phyloP scores from a whole-genome alignment of 169 alveolate species.

The Neospora caninum region DNA sequence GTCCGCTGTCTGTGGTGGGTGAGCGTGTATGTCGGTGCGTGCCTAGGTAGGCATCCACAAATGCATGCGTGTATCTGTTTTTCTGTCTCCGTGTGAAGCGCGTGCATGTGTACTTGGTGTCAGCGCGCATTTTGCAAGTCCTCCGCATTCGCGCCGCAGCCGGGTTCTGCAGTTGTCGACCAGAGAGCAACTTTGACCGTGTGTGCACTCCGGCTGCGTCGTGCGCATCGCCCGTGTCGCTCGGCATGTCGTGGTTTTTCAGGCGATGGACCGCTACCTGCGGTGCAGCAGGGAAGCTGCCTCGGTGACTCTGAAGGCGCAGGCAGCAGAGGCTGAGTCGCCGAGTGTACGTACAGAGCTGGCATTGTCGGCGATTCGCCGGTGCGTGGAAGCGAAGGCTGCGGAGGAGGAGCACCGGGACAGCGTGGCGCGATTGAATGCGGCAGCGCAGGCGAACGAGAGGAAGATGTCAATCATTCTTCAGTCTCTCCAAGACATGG shows the following conservation, averaged over 20 bases:
- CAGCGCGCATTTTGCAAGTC: too few species aligned
- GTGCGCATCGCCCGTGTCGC: not conserved
- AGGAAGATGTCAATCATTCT: conserved; percentile 51
- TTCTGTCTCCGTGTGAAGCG: too few species aligned
- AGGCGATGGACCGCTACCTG: conserved; percentile 65
- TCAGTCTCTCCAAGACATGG: conserved; percentile 64
- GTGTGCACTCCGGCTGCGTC: too few species aligned
- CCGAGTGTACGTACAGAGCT: conserved; percentile 58
- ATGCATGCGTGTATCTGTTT: too few species aligned
- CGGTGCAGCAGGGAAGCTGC: conserved; percentile 64
- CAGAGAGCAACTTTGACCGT: too few species aligned
- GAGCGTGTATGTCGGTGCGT: too few species aligned
- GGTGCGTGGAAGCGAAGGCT: conserved; percentile 56
- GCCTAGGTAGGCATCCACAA: too few species aligned
- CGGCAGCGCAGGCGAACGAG: not conserved
- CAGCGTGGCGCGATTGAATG: conserved; percentile 23
- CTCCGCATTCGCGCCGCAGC: too few species aligned
- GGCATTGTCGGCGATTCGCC: conserved; percentile 63
- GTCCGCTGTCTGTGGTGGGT: not conserved
- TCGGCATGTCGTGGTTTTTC: not conserved
- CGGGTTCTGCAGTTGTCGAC: too few species aligned
- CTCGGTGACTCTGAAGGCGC: conserved; percentile 55
- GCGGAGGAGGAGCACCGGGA: conserved; percentile 62
- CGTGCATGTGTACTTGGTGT: too few species aligned
- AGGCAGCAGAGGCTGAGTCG: conserved; percentile 48